phyloP scores from a whole-genome alignment of 495 filamentous ascomycete genomes.

The Xylaria longipes region DNA sequence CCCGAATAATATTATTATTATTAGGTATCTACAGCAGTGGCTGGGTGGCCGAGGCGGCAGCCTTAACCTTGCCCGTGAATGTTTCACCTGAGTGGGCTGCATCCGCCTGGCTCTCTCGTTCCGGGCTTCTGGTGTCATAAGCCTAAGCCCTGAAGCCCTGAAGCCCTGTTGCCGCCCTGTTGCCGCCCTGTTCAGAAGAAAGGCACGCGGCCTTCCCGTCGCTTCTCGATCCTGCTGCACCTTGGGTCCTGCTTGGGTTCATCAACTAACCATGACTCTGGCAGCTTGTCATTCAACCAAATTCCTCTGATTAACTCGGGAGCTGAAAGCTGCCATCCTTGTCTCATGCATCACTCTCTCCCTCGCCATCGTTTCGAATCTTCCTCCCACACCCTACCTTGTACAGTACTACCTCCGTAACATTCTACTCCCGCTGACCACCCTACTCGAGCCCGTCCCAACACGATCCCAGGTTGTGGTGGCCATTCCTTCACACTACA shows the following conservation, averaged over 20 bases:
- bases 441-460: conserved; percentile 8
- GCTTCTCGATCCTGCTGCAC: conserved; percentile 7
- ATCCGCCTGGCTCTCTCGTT: conserved; percentile 27
- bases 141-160: neutral
- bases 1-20: neutral
- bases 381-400: neutral
- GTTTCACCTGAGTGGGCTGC: conserved; percentile 35
- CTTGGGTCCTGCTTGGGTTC: neutral
- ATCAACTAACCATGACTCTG: neutral
- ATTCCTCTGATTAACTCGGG: neutral
- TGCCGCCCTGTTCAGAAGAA: neutral
- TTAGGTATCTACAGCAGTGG: neutral
- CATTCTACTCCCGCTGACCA: neutral
- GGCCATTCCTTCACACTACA: neutral
- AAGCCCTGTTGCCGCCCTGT: neutral
- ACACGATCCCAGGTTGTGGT: neutral
- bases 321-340: conserved; percentile 18
- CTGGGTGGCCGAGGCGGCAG: neutral
- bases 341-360: conserved; percentile 9
- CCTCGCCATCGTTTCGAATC: conserved; percentile 13
- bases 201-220: conserved; percentile 4
- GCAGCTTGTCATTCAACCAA: neutral
- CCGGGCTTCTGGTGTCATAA: conserved; percentile 19
- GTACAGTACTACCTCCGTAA: neutral
- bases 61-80: conserved; percentile 10